These are phyloP conservation scores for Wickerhamiella domercqiae DNA, from an alignment of 805 yeast genomes.

Conservation along the genomic window DNA sequence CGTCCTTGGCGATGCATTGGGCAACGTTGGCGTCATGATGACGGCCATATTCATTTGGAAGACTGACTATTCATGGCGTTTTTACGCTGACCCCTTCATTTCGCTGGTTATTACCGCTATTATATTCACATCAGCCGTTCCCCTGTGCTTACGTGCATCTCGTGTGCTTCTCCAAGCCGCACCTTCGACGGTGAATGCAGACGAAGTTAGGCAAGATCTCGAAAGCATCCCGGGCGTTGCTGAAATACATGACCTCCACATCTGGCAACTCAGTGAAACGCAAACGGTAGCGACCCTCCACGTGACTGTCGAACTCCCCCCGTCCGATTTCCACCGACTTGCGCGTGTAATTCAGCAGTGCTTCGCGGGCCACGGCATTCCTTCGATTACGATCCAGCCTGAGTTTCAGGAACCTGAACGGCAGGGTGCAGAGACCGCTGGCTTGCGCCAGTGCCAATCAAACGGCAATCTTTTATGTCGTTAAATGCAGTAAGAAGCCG, in stretches of 20 bases:
- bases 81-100: constrained; percentile 69
- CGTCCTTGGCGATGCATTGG: constrained; percentile 90
- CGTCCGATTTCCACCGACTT: constrained; percentile 51
- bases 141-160: constrained; percentile 73
- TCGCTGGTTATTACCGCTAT: constrained; percentile 76
- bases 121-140: constrained; percentile 82
- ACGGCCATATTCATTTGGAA: constrained; percentile 91
- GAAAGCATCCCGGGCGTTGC: constrained; percentile 53
- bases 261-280: constrained; percentile 88
- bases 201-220: constrained; percentile 55
- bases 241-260: constrained; percentile 87
- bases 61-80: constrained; percentile 79
- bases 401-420: constrained; percentile 40
- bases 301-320: constrained; percentile 51
- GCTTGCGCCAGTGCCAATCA: constrained; percentile 13
- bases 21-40: constrained; percentile 81
- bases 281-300: constrained; percentile 80
- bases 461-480: constrained; percentile 10
- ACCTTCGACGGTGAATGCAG: constrained; percentile 68
- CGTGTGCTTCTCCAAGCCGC: constrained; percentile 85
- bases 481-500: not conserved
- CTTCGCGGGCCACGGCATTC: constrained; percentile 71
- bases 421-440: not conserved
- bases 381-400: constrained; percentile 92
- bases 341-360: constrained; percentile 65